Percentiles rank a stretch among this genome's conserved stretches.
Conservation (phyloP, 2,329 filamentous ascomycete species). For the Trichoderma lentiforme region DNA sequence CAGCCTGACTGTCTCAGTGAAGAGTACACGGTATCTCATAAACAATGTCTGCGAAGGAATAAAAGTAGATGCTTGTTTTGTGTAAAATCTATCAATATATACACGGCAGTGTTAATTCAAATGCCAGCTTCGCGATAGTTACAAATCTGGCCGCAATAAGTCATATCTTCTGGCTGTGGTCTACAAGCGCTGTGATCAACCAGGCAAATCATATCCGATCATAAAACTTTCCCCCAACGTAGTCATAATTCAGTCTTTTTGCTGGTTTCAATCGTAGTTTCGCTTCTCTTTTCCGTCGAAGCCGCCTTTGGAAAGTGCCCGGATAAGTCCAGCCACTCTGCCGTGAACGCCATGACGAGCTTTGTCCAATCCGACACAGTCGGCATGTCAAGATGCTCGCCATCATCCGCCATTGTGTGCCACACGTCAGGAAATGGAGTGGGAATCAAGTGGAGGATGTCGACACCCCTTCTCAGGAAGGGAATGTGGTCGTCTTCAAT, state of each 20-base stretch:
- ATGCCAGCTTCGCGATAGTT: neutral
- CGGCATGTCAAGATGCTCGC: slow-evolving; percentile 73
- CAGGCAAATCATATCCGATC: neutral
- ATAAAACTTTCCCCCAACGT: neutral
- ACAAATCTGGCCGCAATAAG: neutral
- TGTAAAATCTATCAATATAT: neutral
- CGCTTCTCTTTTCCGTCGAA: slow-evolving; percentile 27
- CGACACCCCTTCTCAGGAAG: slow-evolving; percentile 81
- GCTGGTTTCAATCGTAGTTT: slow-evolving; percentile 26
- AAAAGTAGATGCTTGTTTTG: neutral
- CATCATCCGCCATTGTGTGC: slow-evolving; percentile 84
- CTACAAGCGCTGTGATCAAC: neutral
- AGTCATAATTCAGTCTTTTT: slow-evolving; percentile 33
- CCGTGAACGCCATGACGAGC: slow-evolving; percentile 77
- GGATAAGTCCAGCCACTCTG: slow-evolving; percentile 85
- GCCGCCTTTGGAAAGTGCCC: slow-evolving; percentile 33
- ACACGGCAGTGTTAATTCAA: neutral
- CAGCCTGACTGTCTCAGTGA: neutral
- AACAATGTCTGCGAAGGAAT: neutral
- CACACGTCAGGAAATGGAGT: slow-evolving; percentile 78
- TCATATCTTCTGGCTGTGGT: neutral
- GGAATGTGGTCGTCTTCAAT: slow-evolving; percentile 89
- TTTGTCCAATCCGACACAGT: slow-evolving; percentile 85
- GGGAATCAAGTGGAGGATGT: slow-evolving; percentile 86
- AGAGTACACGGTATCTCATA: neutral